Base-by-base conservation (phyloP, 345 rosid species). In the Dipteronia sinensis region DNA sequence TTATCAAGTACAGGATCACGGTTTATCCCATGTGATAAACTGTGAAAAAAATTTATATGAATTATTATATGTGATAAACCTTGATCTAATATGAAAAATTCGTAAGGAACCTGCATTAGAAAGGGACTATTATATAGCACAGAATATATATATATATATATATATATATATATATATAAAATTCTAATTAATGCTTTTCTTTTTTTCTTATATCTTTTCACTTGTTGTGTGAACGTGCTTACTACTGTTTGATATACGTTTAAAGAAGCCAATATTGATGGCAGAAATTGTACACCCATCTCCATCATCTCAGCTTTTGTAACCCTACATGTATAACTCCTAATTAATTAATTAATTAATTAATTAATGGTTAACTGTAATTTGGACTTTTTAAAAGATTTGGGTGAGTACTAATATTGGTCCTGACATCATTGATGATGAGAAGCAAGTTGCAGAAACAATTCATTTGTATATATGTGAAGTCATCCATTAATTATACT, bases 201-300 rank as follows among this genome's bases (percentile, higher is more conserved):
- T 59, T 63, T 67, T 34, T 34, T 34, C 38, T 34, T 34, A 72
- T 17, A 56, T 56, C n/a, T 68, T 81, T 70, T 81, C 73, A 4
- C 6, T 31, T 2, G 49, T 81, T 71, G 10, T 53, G 63, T 82
- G 81, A 81, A 77, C 78, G 72, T 78, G 88, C 84, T 79, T 42
- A 67, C 56, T 22, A 61, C 63, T 49, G 17, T 65, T 13, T 56
- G n/a, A 65, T 65, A 65, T 65, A 67, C 44, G 65, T 72, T 82
- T 61, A 22, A 65, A 49, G 58, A 77, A n/a, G 16, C 56, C 67
- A 72, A 38, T 38, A 29, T 71, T 69, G 76, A 65, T 72, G 82
- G 74, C 78, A 42, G 64, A 67, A 65, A 78, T 61, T 61, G 38
- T 29, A 63, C 70, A 62, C 20, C 76, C 27, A 46, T 74, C 75